Base-by-base conservation (phyloP, 2,329 filamentous ascomycete genomes). In the Pseudogymnoascus sp. region DNA sequence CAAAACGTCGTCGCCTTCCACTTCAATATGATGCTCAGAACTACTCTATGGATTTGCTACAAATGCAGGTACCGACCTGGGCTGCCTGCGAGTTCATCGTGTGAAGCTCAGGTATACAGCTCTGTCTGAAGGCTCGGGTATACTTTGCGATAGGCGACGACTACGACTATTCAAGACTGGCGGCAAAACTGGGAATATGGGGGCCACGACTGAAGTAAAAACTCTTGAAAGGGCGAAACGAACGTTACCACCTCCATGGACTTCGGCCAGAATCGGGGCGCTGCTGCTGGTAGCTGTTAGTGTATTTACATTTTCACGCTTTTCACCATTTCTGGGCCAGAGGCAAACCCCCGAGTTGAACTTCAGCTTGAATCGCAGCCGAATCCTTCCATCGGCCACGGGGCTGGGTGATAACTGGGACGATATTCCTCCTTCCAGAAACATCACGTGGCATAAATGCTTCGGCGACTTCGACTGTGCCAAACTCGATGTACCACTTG, bases 401-500 rank as follows among this genome's bases (percentile, higher is more conserved):
- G 49, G 18, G 0, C 5, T 5, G 3, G 49, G 21, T 33, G 49
- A 55, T 4, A 14, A 28, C 28, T 55, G 49, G 49, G 49, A 55
- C 5, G 16, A 55, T 2, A 55, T 55, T 28, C 8, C 28, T 21
- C 5, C 28, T 18, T 55, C 49, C 3, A 55, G 49, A 21, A 55
- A 21, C 9, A 21, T 55, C n/a, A 55, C 28, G 14, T 55, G 49
- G 49, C 28, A 28, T 18, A 55, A 55, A 55, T 55, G 49, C 49
- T 55, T 55, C 5, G 6, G 28, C 28, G 49, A 55, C 16, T 55
- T 55, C 11, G 49, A 55, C 49, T 55, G 49, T 21, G 49, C 49
- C 28, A 55, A 55, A 55, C 49, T 55, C 49, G 49, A 55, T 11
- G 49, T 55, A 33, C 68, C 66, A 1, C 63, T 70, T 12, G 68